Evolutionary conservation across 2,329 filamentous ascomycete genomes (phyloP), one percentile per base, ranked within the genome.

Genomic region (Botryotinia narcissicola): DNA sequence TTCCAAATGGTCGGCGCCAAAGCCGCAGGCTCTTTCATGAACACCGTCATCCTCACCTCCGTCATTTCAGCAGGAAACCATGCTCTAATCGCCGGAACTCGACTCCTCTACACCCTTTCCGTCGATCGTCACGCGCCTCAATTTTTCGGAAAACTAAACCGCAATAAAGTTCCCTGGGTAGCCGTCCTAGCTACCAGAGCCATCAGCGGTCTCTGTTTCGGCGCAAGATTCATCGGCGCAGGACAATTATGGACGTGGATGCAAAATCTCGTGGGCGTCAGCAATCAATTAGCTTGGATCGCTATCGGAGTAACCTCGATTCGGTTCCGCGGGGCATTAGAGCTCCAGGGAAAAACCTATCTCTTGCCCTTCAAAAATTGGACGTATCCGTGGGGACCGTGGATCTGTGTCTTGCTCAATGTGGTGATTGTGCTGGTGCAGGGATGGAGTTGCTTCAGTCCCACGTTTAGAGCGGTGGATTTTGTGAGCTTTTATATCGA

Each of bases 401-500:
- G 87, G 79, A 78, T 88, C 29, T 86, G 85, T 9, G 84, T 91
- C 22, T 75, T 87, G 0, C 82, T 91, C 57, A 91, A 90, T 78
- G 83, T 80, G 71, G 84, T 91, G 40, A 83, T 92, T 16, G 86
- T 92, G 5, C 83, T 91, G 1, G 85, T 91, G 0, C 90, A 91
- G 76, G 90, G 90, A 2, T 92, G 87, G 87, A 86, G 82, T 77
- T 88, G 85, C 71, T 91, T 92, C 81, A 89, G 86, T 60, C 88
- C 88, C 4, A 80, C 75, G 2, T 92, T 91, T 77, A 83, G 84
- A 66, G 83, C 82, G 2, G 87, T 91, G 20, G 85, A 87, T 77
- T 91, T 92, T 77, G 87, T 92, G 64, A 90, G 87, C 74, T 89
- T 85, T 75, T 91, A 92, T 77, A 85, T 92, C 54, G 88, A 91